phyloP scores from a whole-genome alignment of 495 filamentous ascomycete species.

The Lasiosphaeria miniovina region DNA sequence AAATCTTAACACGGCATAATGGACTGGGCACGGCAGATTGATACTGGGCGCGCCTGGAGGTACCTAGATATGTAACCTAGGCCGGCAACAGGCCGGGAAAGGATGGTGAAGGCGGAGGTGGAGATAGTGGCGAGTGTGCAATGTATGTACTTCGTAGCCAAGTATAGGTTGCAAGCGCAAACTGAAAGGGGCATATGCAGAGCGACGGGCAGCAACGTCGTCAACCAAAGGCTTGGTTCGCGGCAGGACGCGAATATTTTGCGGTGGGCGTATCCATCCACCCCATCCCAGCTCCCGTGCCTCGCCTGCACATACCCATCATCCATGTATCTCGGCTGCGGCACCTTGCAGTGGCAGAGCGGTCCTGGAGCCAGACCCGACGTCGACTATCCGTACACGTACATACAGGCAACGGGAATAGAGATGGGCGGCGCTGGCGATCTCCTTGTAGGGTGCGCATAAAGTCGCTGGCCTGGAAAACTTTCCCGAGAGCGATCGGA shows the following conservation, averaged over 20 bases:
- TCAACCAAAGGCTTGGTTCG: conserved; percentile 10
- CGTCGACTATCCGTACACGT: neutral
- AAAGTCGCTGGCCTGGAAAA: neutral
- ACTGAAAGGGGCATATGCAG: conserved; percentile 16
- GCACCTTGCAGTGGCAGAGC: neutral
- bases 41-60: conserved; percentile 1
- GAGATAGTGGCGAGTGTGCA: neutral
- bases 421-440: neutral
- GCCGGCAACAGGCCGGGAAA: neutral
- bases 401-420: neutral
- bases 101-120: neutral
- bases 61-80: neutral
- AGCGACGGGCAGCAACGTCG: conserved; percentile 10
- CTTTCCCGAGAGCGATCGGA: conserved; percentile 1
- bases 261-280: too few species aligned
- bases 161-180: neutral
- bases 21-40: conserved; percentile 20
- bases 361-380: neutral
- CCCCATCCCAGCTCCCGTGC: too few species aligned
- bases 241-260: too few species aligned
- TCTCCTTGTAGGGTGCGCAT: neutral
- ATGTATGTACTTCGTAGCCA: too few species aligned
- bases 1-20: conserved; percentile 26
- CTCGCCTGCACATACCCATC: too few species aligned
- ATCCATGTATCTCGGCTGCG: neutral